Evolutionary conservation across 2,329 filamentous ascomycete species (phyloP).

Genomic region (Pyrenochaeta sp.): DNA sequence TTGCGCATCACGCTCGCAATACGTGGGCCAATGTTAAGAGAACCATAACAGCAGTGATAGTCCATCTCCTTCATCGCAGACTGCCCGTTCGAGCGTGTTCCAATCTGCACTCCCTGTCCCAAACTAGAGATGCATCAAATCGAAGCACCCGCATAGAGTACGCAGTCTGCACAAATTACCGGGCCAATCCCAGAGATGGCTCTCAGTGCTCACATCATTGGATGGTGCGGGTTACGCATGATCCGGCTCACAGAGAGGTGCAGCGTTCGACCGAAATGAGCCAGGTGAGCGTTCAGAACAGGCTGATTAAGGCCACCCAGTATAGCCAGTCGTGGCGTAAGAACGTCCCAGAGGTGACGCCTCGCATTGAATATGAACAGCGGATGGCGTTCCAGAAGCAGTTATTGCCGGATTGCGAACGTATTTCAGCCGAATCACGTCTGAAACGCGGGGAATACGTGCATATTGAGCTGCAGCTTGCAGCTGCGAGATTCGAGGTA

Average conservation of each 20-base stretch:
- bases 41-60: slow-evolving; percentile 6
- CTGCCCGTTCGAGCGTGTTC: slow-evolving; percentile 2
- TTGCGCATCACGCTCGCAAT: slow-evolving; percentile 4
- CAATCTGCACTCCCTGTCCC: slow-evolving; percentile 1
- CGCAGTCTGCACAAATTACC: slow-evolving; percentile 5
- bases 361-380: slow-evolving; percentile 14
- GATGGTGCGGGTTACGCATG: neutral
- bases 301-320: slow-evolving; percentile 14
- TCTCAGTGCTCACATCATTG: neutral
- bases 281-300: slow-evolving; percentile 2
- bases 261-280: slow-evolving; percentile 1
- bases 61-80: slow-evolving; percentile 4
- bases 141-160: slow-evolving; percentile 13
- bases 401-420: slow-evolving; percentile 12
- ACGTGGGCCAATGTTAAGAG: slow-evolving; percentile 6
- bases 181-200: neutral
- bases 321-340: slow-evolving; percentile 3
- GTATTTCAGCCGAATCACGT: slow-evolving; percentile 11
- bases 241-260: neutral
- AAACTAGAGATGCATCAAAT: slow-evolving; percentile 17
- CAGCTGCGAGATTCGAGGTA: neutral
- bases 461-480: slow-evolving; percentile 3
- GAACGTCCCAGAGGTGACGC: neutral
- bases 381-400: slow-evolving; percentile 17
- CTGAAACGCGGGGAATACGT: slow-evolving; percentile 14